A percentile compares a stretch with the other conserved stretches of the same genome.
These are phyloP conservation scores for Olyra latifolia DNA, from an alignment of 176 grass and related monocot genomes.

Conservation along the genomic window DNA sequence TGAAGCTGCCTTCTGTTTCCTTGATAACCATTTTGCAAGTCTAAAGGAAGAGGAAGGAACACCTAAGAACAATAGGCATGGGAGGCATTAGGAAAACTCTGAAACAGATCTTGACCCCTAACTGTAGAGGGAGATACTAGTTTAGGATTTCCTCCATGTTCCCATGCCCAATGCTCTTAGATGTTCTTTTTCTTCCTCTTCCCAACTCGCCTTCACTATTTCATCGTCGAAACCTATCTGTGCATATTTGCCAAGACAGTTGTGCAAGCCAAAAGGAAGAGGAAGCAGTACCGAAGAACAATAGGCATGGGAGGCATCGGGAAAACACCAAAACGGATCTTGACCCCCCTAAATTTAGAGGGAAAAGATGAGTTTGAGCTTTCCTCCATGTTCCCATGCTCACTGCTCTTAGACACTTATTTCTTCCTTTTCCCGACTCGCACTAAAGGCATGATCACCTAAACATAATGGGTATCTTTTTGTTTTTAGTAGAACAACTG, in stretches of 20 bases:
- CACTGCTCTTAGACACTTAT: conserved; percentile 1
- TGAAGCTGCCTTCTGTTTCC: not conserved
- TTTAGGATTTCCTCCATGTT: conserved; percentile 39
- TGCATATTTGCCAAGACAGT: not conserved
- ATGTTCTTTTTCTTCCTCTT: conserved; percentile 31
- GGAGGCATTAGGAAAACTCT: conserved; percentile 3
- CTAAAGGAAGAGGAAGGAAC: conserved; percentile 1
- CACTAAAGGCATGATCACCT: not conserved
- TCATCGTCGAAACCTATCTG: not conserved
- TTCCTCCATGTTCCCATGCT: conserved; percentile 45
- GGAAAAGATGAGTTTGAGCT: not conserved
- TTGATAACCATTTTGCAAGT: not conserved
- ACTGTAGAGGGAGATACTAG: not conserved
- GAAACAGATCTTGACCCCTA: not conserved
- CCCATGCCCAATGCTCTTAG: conserved; percentile 18
- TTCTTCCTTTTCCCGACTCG: conserved; percentile 33
- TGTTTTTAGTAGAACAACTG: not conserved
- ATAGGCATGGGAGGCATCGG: conserved; percentile 21
- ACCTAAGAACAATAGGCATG: conserved; percentile 1
- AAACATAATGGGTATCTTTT: not conserved
- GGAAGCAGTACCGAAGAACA: not conserved
- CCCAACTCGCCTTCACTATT: not conserved
- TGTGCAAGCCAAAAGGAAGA: not conserved
- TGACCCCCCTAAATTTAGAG: not conserved
- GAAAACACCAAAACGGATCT: conserved; percentile 1